Conservation (phyloP, 257 asterid genomes). For the Solanum stenotomum region DNA sequence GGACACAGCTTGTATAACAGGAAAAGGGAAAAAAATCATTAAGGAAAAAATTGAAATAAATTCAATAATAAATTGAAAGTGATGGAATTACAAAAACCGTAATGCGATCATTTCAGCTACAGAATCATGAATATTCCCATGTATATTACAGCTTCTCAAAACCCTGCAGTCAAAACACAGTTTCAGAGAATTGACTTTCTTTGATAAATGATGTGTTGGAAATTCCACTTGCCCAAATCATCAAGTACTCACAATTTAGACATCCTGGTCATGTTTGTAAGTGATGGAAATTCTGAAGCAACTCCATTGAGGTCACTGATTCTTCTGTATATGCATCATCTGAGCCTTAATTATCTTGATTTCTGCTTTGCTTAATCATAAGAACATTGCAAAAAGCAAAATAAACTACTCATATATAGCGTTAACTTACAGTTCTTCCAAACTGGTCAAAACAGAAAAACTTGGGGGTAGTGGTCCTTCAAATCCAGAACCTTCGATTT, state of each 20-base stretch:
- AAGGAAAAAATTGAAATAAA: background rate
- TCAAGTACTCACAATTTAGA: conserved; percentile 26
- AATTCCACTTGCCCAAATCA: conserved; percentile 15
- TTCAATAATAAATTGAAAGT: background rate
- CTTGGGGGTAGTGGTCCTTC: conserved; percentile 56
- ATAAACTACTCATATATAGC: background rate
- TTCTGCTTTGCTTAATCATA: background rate
- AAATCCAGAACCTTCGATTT: conserved; percentile 49
- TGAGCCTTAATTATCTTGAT: background rate
- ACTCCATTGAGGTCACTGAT: conserved; percentile 46
- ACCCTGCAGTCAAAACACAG: conserved; percentile 28
- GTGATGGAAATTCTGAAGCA: conserved; percentile 35
- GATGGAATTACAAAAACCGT: conserved; percentile 23
- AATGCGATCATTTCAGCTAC: conserved; percentile 14
- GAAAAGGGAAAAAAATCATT: background rate
- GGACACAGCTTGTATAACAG: background rate
- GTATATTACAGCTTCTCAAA: conserved; percentile 55
- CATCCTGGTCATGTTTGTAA: conserved; percentile 28
- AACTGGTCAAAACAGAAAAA: conserved; percentile 30
- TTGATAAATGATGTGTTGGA: background rate
- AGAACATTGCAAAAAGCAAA: background rate
- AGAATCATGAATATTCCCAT: conserved; percentile 30
- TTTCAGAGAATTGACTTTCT: background rate
- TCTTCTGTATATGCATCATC: conserved; percentile 31
- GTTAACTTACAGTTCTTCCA: conserved; percentile 41